A percentile compares a stretch with the other conserved stretches of the same genome.
These are phyloP conservation scores for Pleurotus salmoneostramineus DNA, from an alignment of 768 basidiomycete genomes.

Conservation along the genomic window DNA sequence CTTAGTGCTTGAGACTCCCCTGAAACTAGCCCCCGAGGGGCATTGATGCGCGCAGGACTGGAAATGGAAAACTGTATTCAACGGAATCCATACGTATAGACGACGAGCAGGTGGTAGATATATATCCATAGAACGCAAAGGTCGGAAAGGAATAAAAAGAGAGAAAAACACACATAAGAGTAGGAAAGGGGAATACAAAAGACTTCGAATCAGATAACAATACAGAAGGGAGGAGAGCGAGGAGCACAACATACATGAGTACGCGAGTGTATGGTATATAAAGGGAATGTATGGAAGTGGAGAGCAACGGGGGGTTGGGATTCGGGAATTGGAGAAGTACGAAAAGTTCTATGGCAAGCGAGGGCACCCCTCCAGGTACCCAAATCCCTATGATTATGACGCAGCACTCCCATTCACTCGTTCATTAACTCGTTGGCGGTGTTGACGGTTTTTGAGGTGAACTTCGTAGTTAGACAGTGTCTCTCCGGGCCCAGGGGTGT, in stretches of 20 bases:
- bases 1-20: too few relatives aligned
- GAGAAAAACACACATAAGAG: neutral
- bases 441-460: slow-evolving; percentile 83
- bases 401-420: slow-evolving; percentile 32
- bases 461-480: slow-evolving; percentile 89
- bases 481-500: slow-evolving; percentile 87
- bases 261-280: neutral
- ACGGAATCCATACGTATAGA: neutral
- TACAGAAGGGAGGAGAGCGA: slow-evolving; percentile 26
- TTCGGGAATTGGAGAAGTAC: slow-evolving; percentile 5
- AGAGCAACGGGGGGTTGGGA: slow-evolving; percentile 9
- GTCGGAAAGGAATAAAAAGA: too few relatives aligned
- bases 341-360: slow-evolving; percentile 5
- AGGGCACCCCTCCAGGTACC: neutral
- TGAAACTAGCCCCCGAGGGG: too few relatives aligned
- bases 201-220: slow-evolving; percentile 29
- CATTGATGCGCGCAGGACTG: too few relatives aligned
- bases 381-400: slow-evolving; percentile 15
- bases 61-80: neutral
- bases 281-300: slow-evolving; percentile 6
- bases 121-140: neutral
- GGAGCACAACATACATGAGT: slow-evolving; percentile 6
- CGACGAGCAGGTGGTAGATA: neutral
- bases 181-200: neutral
- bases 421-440: slow-evolving; percentile 69